Conservation (phyloP, 2,329 filamentous ascomycete species). For the Mycocentrospora acerina region DNA sequence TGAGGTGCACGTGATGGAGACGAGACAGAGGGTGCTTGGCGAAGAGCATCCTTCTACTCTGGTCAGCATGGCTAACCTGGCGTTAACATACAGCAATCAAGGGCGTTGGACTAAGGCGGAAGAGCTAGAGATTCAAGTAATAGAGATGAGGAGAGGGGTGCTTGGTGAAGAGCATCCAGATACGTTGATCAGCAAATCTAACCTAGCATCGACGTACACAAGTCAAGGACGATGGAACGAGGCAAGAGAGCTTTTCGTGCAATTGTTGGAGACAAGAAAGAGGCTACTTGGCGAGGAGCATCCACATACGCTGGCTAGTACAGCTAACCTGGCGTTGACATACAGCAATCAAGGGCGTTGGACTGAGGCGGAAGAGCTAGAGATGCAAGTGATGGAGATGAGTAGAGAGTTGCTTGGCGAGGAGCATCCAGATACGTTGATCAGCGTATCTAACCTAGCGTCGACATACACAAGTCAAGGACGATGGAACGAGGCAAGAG, state of each 20-base stretch:
- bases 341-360: too few relatives aligned
- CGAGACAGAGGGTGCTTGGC: constrained; percentile 7
- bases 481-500: constrained; percentile 2
- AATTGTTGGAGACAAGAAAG: too few relatives aligned
- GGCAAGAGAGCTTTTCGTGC: too few relatives aligned
- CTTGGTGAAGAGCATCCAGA: constrained; percentile 6
- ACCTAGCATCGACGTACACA: background rate
- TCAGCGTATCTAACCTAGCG: constrained; percentile 13
- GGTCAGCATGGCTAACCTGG: constrained; percentile 10
- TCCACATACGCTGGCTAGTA: background rate
- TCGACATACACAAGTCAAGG: constrained; percentile 2
- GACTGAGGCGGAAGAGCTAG: constrained; percentile 1
- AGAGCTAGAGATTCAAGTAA: background rate
- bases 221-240: constrained; percentile 3
- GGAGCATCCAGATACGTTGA: constrained; percentile 13
- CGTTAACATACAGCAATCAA: constrained; percentile 3
- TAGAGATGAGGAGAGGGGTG: background rate
- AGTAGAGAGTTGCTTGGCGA: constrained; percentile 7
- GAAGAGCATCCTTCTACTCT: constrained; percentile 9
- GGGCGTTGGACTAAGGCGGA: constrained; percentile 3
- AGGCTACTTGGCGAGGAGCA: background rate
- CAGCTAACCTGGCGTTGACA: too few relatives aligned
- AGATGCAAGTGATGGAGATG: constrained; percentile 1
- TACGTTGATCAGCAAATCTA: constrained; percentile 6
- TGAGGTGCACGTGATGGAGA: constrained; percentile 14